Conservation (phyloP, 2,329 filamentous ascomycete species). For the Colletotrichum aenigma region DNA sequence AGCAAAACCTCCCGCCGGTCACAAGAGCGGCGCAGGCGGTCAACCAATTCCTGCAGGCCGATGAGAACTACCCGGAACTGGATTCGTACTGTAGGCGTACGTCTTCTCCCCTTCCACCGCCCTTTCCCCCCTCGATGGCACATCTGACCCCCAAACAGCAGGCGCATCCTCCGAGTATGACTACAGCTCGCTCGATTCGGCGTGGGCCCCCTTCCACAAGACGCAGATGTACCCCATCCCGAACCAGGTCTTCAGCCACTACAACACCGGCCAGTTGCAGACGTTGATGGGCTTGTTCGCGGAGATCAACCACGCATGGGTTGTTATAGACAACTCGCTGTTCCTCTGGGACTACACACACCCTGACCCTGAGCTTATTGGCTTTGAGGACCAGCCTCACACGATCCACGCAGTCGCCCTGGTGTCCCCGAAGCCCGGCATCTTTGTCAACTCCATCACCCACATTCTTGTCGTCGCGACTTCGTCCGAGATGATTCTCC, state of each 20-base stretch:
- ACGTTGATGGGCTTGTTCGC: conserved; percentile 97
- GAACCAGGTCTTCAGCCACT: conserved; percentile 89
- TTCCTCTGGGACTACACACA: conserved; percentile 98
- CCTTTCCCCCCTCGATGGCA: not conserved
- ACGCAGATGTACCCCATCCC: conserved; percentile 88
- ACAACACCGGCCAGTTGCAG: conserved; percentile 83
- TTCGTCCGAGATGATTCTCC: conserved; percentile 79
- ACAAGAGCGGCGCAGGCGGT: conserved; percentile 83
- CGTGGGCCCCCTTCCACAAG: conserved; percentile 91
- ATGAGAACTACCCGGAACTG: conserved; percentile 84
- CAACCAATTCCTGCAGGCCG: conserved; percentile 76
- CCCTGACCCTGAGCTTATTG: conserved; percentile 88
- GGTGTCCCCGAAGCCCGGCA: conserved; percentile 81
- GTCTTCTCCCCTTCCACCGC: conserved; percentile 35
- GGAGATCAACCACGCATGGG: conserved; percentile 93
- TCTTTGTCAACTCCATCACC: conserved; percentile 86
- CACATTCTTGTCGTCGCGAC: conserved; percentile 91
- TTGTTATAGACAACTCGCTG: conserved; percentile 91
- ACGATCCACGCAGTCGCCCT: conserved; percentile 92
- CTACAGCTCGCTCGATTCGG: conserved; percentile 65
- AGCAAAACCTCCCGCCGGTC: conserved; percentile 65
- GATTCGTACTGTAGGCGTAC: conserved; percentile 88
- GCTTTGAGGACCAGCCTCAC: conserved; percentile 87
- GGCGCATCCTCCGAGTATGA: conserved; percentile 94
- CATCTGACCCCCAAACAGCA: conserved; percentile 58